Conservation (phyloP, 1,284 basidiomycete genomes). For the Apiotrichum montevideense region DNA sequence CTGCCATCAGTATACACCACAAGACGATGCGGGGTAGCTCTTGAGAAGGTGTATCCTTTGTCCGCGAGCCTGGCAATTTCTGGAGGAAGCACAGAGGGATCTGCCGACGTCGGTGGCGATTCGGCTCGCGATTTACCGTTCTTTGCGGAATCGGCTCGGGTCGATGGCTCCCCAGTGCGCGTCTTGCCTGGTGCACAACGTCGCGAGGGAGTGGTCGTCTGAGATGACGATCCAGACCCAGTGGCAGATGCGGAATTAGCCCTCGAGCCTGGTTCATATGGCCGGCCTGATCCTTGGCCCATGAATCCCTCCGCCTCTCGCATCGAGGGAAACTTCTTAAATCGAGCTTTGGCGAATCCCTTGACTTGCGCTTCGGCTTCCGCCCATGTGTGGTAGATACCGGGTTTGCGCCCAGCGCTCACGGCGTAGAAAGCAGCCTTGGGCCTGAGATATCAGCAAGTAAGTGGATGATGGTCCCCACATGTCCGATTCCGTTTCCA, state of each 20-base stretch:
- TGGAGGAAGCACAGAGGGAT: conserved; percentile 11
- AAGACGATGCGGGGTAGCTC: conserved; percentile 22
- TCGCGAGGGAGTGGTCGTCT: no score
- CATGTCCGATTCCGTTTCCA: no score
- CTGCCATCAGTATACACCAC: conserved; percentile 47
- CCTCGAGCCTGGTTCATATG: background rate
- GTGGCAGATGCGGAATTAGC: background rate
- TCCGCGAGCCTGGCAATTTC: conserved; percentile 15
- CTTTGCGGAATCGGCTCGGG: background rate
- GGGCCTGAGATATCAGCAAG: conserved; percentile 22
- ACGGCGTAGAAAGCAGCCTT: conserved; percentile 45
- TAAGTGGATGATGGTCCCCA: no score
- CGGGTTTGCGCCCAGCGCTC: conserved; percentile 28
- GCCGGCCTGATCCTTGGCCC: background rate
- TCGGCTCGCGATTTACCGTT: background rate
- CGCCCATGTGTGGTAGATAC: conserved; percentile 42
- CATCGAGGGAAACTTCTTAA: conserved; percentile 41
- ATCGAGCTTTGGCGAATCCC: conserved; percentile 31
- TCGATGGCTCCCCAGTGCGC: background rate
- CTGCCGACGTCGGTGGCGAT: conserved; percentile 2
- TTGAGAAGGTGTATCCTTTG: conserved; percentile 31
- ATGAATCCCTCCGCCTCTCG: conserved; percentile 32
- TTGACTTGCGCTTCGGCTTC: conserved; percentile 42
- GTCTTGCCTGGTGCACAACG: no score
- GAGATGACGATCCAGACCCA: background rate